These are phyloP conservation scores for Trichophaea hybrida DNA, from an alignment of 2,329 filamentous ascomycete genomes.

Conservation along the genomic window DNA sequence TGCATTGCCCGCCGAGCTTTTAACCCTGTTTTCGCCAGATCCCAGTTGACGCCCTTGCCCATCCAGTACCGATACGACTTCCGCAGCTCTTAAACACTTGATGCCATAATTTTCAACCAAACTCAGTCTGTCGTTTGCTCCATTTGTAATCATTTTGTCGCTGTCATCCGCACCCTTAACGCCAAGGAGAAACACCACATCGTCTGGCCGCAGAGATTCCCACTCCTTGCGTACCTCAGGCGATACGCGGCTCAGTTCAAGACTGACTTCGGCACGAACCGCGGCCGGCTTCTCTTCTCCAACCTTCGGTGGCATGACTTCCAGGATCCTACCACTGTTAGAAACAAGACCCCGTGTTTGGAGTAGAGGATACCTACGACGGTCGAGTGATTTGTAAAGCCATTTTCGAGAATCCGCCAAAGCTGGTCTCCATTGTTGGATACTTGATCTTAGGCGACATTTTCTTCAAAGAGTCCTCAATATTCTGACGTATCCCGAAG, in stretches of 20 bases:
- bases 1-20: constrained; percentile 46
- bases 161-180: constrained; percentile 47
- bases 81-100: constrained; percentile 60
- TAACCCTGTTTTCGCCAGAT: constrained; percentile 46
- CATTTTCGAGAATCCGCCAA: constrained; percentile 82
- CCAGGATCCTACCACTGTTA: constrained; percentile 46
- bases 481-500: constrained; percentile 81
- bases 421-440: constrained; percentile 52
- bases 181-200: constrained; percentile 75
- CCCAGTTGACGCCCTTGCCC: constrained; percentile 64
- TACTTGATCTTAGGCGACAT: constrained; percentile 52
- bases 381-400: constrained; percentile 74
- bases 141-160: constrained; percentile 41
- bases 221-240: constrained; percentile 69
- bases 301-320: constrained; percentile 68
- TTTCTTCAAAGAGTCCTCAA: constrained; percentile 67
- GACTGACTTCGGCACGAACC: constrained; percentile 69
- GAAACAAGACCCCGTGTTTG: not conserved
- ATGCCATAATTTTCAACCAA: constrained; percentile 52
- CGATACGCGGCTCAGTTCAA: constrained; percentile 69
- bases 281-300: constrained; percentile 70
- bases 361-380: constrained; percentile 35
- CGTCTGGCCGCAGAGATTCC: constrained; percentile 74
- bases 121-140: constrained; percentile 34
- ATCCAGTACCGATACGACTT: constrained; percentile 73